Evolutionary conservation across 2,329 filamentous ascomycete species (phyloP).

Genomic region (Fusarium illudens): DNA sequence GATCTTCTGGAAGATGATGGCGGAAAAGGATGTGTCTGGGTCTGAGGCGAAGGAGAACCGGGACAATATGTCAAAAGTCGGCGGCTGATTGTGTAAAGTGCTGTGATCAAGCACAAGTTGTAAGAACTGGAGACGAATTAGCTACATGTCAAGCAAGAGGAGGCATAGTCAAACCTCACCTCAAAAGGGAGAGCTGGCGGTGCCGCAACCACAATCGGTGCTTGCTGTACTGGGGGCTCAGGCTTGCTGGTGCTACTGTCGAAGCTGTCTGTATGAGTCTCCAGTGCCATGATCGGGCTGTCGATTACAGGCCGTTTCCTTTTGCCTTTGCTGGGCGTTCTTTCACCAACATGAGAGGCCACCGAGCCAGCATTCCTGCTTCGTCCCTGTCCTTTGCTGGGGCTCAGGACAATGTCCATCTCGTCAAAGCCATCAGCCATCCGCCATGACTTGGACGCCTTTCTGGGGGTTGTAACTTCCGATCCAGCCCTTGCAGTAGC

Average conservation of each 20-base stretch:
- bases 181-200: conserved; percentile 54
- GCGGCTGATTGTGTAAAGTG: conserved; percentile 61
- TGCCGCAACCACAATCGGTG: conserved; percentile 34
- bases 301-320: conserved; percentile 72
- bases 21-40: conserved; percentile 68
- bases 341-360: conserved; percentile 57
- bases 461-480: conserved; percentile 66
- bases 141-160: conserved; percentile 14
- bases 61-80: conserved; percentile 73
- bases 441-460: conserved; percentile 62
- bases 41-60: conserved; percentile 72
- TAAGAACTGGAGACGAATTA: conserved; percentile 58
- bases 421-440: conserved; percentile 82
- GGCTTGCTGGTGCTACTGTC: conserved; percentile 46
- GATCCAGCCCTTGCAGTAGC: conserved; percentile 31
- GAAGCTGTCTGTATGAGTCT: conserved; percentile 58
- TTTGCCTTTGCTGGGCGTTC: conserved; percentile 74
- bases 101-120: conserved; percentile 72
- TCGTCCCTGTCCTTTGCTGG: conserved; percentile 58
- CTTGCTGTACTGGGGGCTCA: conserved; percentile 23
- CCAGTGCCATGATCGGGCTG: conserved; percentile 71
- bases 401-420: conserved; percentile 63
- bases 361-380: conserved; percentile 53
- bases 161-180: conserved; percentile 55
- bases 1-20: conserved; percentile 73